Base-by-base conservation (phyloP, 1,284 basidiomycete genomes). In the Pseudozyma hubeiensis region DNA sequence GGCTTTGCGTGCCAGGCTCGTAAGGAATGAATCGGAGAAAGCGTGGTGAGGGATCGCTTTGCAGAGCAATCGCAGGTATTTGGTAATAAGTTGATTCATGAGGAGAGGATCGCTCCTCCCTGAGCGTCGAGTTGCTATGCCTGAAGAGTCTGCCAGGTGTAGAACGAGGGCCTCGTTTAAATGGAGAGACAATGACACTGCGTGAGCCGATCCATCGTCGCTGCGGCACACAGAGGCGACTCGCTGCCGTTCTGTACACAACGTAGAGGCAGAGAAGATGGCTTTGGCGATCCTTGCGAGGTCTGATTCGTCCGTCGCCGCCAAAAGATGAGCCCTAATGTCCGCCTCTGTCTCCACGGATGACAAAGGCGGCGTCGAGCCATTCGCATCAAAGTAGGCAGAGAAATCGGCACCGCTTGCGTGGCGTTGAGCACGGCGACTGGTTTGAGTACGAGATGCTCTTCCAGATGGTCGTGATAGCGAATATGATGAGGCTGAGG, bases 151-250 rank as follows among this genome's bases (percentile, higher is more conserved):
- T 10, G 56, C 14, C 0, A 67, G 31, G 7, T 29, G 29, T 0
- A 55, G 33, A 7, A 69, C 29, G n/a, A 63, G 64, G 33, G 34
- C n/a, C 14, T 58, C 43, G 52, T 69, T 58, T 13, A 67, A 53
- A 9, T 31, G 13, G 1, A 58, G 16, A 1, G n/a, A 8, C 7
- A 50, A 14, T 3, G 3, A 2, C 3, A 16, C 3, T 51, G 10
- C 2, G 10, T 13, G 8, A 8, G 16, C 7, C 17, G 2, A 1
- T 39, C 4, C n/a, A 43, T n/a, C 10, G 2, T 7, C 11, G 17
- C 9, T 7, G 1, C n/a, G 34, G 4, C 16, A 45, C 19, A 19
- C 8, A 11, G 8, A 8, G 24, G 30, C 19, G 31, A 41, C 9
- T 9, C 40, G n/a, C 5, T 16, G 5, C 10, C 64, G 64, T 44